Base-by-base conservation (phyloP, 2,329 filamentous ascomycete genomes). In the Parastagonospora nodorum region DNA sequence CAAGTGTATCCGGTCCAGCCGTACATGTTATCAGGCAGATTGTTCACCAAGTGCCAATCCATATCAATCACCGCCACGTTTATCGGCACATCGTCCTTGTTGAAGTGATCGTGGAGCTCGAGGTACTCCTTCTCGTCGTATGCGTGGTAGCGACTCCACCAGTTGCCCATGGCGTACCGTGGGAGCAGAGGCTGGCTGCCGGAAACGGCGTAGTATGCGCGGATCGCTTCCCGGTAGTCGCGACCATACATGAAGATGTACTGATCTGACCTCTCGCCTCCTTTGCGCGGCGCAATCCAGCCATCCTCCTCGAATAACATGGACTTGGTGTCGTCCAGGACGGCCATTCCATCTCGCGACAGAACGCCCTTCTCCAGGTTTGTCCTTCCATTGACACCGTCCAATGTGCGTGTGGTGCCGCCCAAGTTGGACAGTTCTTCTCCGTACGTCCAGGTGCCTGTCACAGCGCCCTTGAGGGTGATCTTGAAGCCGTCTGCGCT, bases 1-100 rank as follows among this genome's bases (percentile, higher is more conserved):
- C 84, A 87, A 1, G 80, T 84, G 58, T 87, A 87, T 1, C 84
- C 84, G 0, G 82, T 85, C 80, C 81, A 84, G 14, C 82, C 82
- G n/a, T 77, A 77, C 15, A 63, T 53, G 7, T 65, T 65, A 9
- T 60, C 55, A 14, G 57, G 66, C 27, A 64, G 9, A 67, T 77
- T 64, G 55, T 60, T 55, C 1, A 85, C 82, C 37, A 80, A 66
- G 68, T 87, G 85, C 85, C 84, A 87, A 64, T 87, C 85, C 84
- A 87, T 87, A 60, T 88, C 85, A 3, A 87, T 68, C 0, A 87
- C 83, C 2, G 79, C 83, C 5, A 86, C 82, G 5, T 78, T 82
- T 32, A 87, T 71, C 0, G 85, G 85, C 6, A 87, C 78, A 0
- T 75, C 67, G 19, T 81, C 69, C 8, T 71, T 67, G 4, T 72